Percentiles rank a stretch among this genome's conserved stretches.
These are phyloP conservation scores for Hansfordia pulvinata DNA, from an alignment of 2,329 filamentous ascomycete genomes.

Conservation along the genomic window DNA sequence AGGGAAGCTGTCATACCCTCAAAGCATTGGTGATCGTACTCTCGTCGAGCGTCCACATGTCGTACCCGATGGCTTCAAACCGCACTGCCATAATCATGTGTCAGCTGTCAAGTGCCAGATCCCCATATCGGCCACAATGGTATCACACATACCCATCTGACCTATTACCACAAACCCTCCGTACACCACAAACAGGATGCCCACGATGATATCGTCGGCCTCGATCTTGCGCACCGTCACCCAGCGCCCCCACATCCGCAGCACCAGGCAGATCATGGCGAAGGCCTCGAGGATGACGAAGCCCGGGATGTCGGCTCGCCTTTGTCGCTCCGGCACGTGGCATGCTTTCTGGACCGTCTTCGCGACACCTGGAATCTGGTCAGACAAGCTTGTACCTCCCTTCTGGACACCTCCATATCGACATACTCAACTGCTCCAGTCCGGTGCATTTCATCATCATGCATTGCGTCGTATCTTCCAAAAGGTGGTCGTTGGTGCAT, in stretches of 20 bases:
- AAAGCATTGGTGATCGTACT: slow-evolving; percentile 15
- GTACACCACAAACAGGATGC: slow-evolving; percentile 15
- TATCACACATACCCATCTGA: background rate
- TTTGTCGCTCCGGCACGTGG: slow-evolving; percentile 14
- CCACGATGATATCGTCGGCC: slow-evolving; percentile 23
- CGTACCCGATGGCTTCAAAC: slow-evolving; percentile 18
- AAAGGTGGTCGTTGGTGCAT: slow-evolving; percentile 11
- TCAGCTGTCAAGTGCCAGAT: slow-evolving; percentile 7
- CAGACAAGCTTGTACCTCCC: no score
- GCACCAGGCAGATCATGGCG: slow-evolving; percentile 18
- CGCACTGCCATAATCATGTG: slow-evolving; percentile 2
- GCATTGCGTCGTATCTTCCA: slow-evolving; percentile 9
- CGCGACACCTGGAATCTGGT: slow-evolving; percentile 17
- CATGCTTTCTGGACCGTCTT: slow-evolving; percentile 20
- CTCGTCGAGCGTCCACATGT: slow-evolving; percentile 20
- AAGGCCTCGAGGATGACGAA: slow-evolving; percentile 21
- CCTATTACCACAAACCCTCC: no score
- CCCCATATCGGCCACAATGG: slow-evolving; percentile 1
- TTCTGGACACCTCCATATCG: slow-evolving; percentile 1
- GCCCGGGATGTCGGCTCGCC: slow-evolving; percentile 17
- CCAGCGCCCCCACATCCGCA: slow-evolving; percentile 24
- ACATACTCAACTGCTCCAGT: slow-evolving; percentile 13
- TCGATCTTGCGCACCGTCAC: slow-evolving; percentile 15
- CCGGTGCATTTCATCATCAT: slow-evolving; percentile 11
- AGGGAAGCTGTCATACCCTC: slow-evolving; percentile 9